Base-by-base conservation (phyloP, 1,139 yeast genomes). In the Oligophagozyma castellii region DNA sequence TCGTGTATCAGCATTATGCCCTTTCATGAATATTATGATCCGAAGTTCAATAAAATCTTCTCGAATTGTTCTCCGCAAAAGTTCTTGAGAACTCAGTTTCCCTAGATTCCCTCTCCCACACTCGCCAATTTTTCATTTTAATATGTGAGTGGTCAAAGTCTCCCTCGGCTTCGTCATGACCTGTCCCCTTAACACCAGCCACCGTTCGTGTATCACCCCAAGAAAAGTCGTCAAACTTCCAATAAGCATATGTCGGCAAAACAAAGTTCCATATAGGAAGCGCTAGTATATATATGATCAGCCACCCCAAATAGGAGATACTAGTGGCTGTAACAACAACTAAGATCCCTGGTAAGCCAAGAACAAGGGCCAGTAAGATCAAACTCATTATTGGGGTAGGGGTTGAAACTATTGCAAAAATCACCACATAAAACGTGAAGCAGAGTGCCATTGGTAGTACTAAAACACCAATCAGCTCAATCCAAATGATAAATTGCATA, bases 151-250 rank as follows among this genome's bases (percentile, higher is more conserved):
- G 79, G 52, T 89, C 96, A 51, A 89, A 89, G 37, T 73, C 77
- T 41, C 95, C 96, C 29, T 70, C 81, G 5, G 41, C 61, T 25
- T 61, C 71, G 33, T 73, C 84, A 51, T 81, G 93, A 2, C 57
- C 65, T 20, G 73, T 79, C 39, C 65, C 66, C 23, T 50, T 55
- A 7, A 72, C 92, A 26, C 89, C 93, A 12, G 71, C 72, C 34
- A 89, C 73, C 13, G 79, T 67, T 63, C 98, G 70, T 4, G 98
- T 89, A 41, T 86, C 96, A 55, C 98, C 98, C 98, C 98, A 89
- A 46, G 89, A 73, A 59, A 89, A 89, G 55, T 89, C 98, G 55
- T 89, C 98, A 56, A 89, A 89, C 55, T 86, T 86, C 98, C 98
- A 89, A 46, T 60, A 89, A 0, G 96, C 83, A 56, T 89, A 81